Evolutionary conservation across 208 protist genomes (phyloP).

Genomic region (Phytomonas sp.): DNA sequence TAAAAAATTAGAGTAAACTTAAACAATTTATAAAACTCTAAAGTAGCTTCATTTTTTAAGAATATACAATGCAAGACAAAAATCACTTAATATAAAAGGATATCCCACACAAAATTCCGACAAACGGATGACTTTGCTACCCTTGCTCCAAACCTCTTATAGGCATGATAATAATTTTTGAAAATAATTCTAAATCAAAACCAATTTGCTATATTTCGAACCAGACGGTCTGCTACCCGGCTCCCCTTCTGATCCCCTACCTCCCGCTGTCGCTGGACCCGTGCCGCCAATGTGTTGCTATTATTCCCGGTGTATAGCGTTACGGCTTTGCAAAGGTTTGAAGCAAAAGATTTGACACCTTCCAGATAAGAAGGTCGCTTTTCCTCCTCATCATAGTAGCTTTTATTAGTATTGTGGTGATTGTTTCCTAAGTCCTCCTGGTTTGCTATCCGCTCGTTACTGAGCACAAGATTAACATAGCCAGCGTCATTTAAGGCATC

Average conservation of each 20-base stretch:
- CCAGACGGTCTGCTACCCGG: conserved; percentile 30
- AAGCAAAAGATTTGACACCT: conserved; percentile 45
- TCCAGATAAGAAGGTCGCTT: conserved; percentile 47
- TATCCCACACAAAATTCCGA: background rate
- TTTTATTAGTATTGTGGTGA: conserved; percentile 24
- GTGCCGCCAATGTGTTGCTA: conserved; percentile 45
- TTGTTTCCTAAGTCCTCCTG: conserved; percentile 15
- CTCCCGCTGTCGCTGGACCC: conserved; percentile 47
- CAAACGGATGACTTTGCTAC: background rate
- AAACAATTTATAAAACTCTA: background rate
- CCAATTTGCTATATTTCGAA: conserved; percentile 55
- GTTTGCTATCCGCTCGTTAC: conserved; percentile 18
- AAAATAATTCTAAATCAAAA: conserved; percentile 28
- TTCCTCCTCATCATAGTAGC: conserved; percentile 49
- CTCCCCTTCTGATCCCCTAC: conserved; percentile 19
- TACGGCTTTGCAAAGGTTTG: conserved; percentile 48
- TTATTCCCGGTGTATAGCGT: conserved; percentile 42
- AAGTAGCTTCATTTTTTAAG: background rate
- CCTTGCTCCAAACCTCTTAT: background rate
- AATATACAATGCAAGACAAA: background rate
- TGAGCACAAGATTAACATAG: conserved; percentile 44
- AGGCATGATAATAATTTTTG: background rate
- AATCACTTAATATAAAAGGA: background rate
- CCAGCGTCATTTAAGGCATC: conserved; percentile 34
- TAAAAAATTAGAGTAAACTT: background rate